These are phyloP conservation scores for Xylaria flabelliformis DNA, from an alignment of 495 filamentous ascomycete species.

Conservation along the genomic window DNA sequence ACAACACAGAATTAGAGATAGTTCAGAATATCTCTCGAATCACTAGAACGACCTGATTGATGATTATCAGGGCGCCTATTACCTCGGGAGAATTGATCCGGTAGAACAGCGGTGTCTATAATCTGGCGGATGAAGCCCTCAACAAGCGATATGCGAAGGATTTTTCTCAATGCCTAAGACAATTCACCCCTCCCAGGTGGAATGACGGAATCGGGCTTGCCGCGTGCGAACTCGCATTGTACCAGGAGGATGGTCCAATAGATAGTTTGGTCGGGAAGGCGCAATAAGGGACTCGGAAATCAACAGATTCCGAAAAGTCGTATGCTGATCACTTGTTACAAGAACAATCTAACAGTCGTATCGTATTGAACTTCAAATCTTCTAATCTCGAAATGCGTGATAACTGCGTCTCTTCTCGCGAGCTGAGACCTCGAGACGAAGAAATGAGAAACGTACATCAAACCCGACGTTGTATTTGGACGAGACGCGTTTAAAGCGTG, in stretches of 20 bases:
- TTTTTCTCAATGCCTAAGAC: neutral
- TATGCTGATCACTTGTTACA: neutral
- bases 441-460: constrained; percentile 1
- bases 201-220: neutral
- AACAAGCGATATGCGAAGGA: constrained; percentile 4
- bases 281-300: neutral
- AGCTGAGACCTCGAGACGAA: neutral
- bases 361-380: neutral
- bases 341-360: neutral
- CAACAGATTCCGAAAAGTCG: neutral
- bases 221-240: neutral
- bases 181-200: neutral
- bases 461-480: neutral
- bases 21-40: neutral
- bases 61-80: neutral
- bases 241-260: neutral
- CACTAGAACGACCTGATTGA: neutral
- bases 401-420: neutral
- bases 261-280: neutral
- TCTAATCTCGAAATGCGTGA: no score
- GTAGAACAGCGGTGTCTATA: neutral
- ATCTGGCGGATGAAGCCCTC: neutral
- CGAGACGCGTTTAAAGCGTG: neutral
- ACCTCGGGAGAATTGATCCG: neutral
- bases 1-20: neutral